Conservation (phyloP, 2,329 filamentous ascomycete genomes). For the Aspergillus fumigatiaffinis region DNA sequence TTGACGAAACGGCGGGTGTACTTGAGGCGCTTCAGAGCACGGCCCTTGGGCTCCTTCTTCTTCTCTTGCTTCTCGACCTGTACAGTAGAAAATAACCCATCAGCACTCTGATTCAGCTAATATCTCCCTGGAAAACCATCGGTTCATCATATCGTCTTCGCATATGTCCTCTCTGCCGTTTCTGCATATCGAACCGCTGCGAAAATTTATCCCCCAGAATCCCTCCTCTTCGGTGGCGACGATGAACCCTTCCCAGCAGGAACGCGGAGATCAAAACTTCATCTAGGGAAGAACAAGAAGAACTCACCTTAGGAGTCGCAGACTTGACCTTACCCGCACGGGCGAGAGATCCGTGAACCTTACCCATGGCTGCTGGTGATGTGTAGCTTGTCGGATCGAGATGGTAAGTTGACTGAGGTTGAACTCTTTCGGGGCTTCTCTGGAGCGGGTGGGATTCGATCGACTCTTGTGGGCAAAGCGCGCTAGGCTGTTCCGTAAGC, state of each 20-base stretch:
- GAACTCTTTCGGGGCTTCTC: constrained; percentile 3
- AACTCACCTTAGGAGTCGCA: constrained; percentile 50
- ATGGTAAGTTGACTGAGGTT: constrained; percentile 17
- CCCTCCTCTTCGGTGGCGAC: background rate
- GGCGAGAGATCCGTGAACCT: constrained; percentile 90
- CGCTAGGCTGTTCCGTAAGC: constrained; percentile 14
- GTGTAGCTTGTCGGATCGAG: constrained; percentile 19
- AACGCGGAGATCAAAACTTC: background rate
- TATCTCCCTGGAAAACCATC: background rate
- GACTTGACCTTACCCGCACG: constrained; percentile 99
- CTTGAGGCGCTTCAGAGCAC: constrained; percentile 92
- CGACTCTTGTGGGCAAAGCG: constrained; percentile 18
- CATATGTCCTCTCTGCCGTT: background rate
- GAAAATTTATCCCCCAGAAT: background rate
- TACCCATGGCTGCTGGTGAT: constrained; percentile 69
- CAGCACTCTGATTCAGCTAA: background rate
- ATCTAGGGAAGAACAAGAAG: constrained; percentile 2
- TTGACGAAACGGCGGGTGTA: constrained; percentile 99
- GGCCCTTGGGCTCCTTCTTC: constrained; percentile 94
- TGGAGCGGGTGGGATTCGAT: constrained; percentile 11
- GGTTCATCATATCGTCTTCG: background rate
- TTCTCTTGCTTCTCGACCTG: constrained; percentile 59
- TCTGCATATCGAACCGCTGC: background rate
- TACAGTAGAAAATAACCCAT: constrained; percentile 6
- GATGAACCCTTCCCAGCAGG: background rate